A percentile compares a stretch with the other conserved stretches of the same genome.
Conservation (phyloP, 2,329 filamentous ascomycete genomes). For the Aspergillus sp. region DNA sequence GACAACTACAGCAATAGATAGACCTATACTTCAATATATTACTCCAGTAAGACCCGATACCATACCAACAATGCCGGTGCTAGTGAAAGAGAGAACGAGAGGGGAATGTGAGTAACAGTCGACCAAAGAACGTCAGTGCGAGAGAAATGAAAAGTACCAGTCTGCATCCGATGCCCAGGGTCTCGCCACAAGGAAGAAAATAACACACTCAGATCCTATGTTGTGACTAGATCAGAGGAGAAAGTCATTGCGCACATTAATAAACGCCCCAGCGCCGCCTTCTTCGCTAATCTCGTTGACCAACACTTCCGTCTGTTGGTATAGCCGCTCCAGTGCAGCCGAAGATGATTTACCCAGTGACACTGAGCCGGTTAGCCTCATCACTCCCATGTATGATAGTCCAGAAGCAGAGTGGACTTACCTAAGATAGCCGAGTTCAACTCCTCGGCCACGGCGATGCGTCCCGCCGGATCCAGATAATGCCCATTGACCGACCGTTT, state of each 20-base stretch:
- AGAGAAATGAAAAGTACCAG: neutral
- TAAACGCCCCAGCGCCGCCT: constrained; percentile 77
- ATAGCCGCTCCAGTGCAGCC: constrained; percentile 79
- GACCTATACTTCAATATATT: too few relatives aligned
- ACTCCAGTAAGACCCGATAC: too few relatives aligned
- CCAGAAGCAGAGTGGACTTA: constrained; percentile 44
- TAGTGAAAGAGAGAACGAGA: neutral
- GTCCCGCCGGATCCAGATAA: constrained; percentile 71
- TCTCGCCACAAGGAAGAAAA: constrained; percentile 1
- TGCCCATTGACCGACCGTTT: constrained; percentile 73
- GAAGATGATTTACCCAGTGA: constrained; percentile 86
- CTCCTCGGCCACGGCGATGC: constrained; percentile 82
- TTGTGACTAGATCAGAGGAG: constrained; percentile 26
- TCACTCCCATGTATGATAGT: neutral
- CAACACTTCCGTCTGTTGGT: constrained; percentile 80
- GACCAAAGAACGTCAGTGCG: neutral
- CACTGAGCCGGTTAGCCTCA: constrained; percentile 51
- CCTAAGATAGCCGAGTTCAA: constrained; percentile 89
- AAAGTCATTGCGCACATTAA: constrained; percentile 63
- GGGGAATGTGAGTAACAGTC: neutral
- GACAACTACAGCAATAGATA: too few relatives aligned
- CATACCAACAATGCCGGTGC: neutral
- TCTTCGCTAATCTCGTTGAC: constrained; percentile 78
- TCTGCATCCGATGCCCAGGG: neutral
- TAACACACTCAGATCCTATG: neutral